Percentiles rank a stretch among this genome's conserved stretches.
phyloP scores from a whole-genome alignment of 78 protist species.

The Dictyostelium intermedium region DNA sequence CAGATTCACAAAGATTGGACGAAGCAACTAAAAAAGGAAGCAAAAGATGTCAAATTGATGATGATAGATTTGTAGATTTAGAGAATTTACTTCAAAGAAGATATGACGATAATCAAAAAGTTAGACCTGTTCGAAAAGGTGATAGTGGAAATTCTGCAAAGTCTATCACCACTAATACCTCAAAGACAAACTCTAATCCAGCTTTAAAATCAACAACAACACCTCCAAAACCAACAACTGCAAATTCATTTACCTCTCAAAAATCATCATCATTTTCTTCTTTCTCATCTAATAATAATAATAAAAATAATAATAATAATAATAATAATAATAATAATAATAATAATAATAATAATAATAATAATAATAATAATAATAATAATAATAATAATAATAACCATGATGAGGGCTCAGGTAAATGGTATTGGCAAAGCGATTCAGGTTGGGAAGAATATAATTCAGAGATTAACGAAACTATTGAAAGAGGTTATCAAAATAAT shows the following conservation, averaged over 20 bases:
- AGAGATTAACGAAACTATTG: slow-evolving; percentile 11
- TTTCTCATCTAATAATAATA: not conserved
- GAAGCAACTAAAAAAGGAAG: not conserved
- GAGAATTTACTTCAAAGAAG: slow-evolving; percentile 32
- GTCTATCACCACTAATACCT: not conserved
- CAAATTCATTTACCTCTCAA: not conserved
- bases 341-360: not conserved
- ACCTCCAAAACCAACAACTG: not conserved
- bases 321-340: not conserved
- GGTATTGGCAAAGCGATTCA: slow-evolving; percentile 48
- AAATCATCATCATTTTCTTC: not conserved
- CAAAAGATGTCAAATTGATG: slow-evolving; percentile 41
- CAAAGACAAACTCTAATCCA: not conserved
- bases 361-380: not conserved
- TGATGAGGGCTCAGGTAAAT: not conserved
- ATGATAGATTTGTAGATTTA: slow-evolving; percentile 64
- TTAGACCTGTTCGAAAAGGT: slow-evolving; percentile 41
- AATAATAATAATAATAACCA: not conserved
- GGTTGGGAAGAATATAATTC: slow-evolving; percentile 18
- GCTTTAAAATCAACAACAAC: slow-evolving; percentile 1
- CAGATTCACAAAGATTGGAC: not conserved
- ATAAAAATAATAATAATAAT: not conserved
- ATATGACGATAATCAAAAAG: slow-evolving; percentile 42
- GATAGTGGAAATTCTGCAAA: not conserved
- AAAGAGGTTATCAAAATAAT: not conserved